Percentiles rank a stretch among this genome's conserved stretches.
These are phyloP conservation scores for Chalciporus pseudorubinellus DNA, from an alignment of 768 basidiomycete species.

Conservation along the genomic window DNA sequence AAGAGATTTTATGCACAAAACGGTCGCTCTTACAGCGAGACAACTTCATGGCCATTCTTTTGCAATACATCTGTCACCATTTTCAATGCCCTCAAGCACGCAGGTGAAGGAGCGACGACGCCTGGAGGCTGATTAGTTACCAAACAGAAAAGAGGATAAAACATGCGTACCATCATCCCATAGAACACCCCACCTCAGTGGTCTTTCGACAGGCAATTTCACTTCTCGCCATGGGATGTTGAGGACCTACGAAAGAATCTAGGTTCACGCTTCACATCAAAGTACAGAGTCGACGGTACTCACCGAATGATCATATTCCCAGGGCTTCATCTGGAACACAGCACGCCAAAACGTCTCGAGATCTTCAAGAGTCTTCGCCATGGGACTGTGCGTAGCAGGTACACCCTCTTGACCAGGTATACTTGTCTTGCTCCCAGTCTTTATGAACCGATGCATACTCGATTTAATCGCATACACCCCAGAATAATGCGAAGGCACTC, in stretches of 20 bases:
- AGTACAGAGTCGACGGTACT: not conserved
- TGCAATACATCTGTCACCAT: conserved; percentile 43
- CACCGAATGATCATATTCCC: conserved; percentile 60
- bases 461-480: conserved; percentile 61
- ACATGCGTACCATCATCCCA: conserved; percentile 54
- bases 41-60: conserved; percentile 47
- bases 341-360: conserved; percentile 65
- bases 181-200: conserved; percentile 59
- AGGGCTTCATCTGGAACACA: conserved; percentile 58
- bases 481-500: conserved; percentile 64
- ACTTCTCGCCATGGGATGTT: conserved; percentile 38
- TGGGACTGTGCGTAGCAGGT: conserved; percentile 52
- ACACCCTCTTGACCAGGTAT: conserved; percentile 59
- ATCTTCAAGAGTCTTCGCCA: conserved; percentile 61
- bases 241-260: conserved; percentile 23
- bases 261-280: too few relatives aligned
- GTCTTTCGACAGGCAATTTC: conserved; percentile 45
- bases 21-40: conserved; percentile 46
- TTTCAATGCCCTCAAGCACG: conserved; percentile 53
- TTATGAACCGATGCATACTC: conserved; percentile 56
- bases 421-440: conserved; percentile 44
- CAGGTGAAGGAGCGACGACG: conserved; percentile 56
- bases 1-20: not conserved
- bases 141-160: not conserved
- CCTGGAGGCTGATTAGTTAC: conserved; percentile 36